Base-by-base conservation (phyloP, 345 rosid species). In the Salix dunnii region DNA sequence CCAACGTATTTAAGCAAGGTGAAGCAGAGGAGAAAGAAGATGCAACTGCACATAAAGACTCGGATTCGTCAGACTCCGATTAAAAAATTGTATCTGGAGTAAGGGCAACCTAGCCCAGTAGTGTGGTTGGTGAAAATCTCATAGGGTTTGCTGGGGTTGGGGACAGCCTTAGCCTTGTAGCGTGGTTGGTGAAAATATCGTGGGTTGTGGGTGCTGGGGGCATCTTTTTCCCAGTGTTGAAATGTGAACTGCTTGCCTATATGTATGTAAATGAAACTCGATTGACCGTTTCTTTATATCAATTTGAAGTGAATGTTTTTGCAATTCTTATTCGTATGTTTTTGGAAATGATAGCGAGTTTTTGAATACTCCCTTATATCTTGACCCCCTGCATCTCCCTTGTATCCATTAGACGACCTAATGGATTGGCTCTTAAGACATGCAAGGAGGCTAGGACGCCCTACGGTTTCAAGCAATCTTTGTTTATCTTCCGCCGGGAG, bases 41-140 rank as follows among this genome's bases (percentile, higher is more conserved):
- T 74, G 55, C 63, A 17, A 36, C 61, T 27, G 84, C n/a, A 2
- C 42, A n/a, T 18, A 68, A 81, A 0, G 82, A 62, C 0, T 87
- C 96, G 30, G 82, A 76, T 81, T 91, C 94, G 0, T 73, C 81
- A 2, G 90, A 89, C 30, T 76, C 87, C 0, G 93, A 92, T 49
- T 90, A 79, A 77, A 58, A 58, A n/a, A n/a, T n/a, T 58, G 63
- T 27, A 58, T n/a, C 13, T 10, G 11, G 63, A n/a, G 63, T 0
- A 10, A 58, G 62, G 28, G 62, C 28, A 58, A 10, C 62, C 14
- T 10, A 3, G 28, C 62, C 62, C n/a, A n/a, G 62, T n/a, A 55
- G 62, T 21, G 9, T 33, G 69, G 69, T 3, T 33, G 43, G n/a
- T 30, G 42, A 66, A 35, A 16, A 11, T 75, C 9, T 48, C 3